Conservation (phyloP, 176 grass and related monocot species). For the Ensete ventricosum region DNA sequence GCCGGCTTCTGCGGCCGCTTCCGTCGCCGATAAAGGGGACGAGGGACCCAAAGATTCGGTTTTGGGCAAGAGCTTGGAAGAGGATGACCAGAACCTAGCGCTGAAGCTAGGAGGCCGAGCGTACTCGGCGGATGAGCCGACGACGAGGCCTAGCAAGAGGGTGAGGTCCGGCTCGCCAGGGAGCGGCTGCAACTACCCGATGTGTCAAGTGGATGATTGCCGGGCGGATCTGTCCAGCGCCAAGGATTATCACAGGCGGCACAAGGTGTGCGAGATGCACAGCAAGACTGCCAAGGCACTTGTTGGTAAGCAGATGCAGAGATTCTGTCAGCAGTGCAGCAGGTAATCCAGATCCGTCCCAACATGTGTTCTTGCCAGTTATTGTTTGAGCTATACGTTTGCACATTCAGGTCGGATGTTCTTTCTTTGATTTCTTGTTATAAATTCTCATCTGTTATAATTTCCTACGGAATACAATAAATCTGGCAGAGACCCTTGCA, state of each 20-base stretch:
- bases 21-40: slow-evolving; percentile 8
- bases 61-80: slow-evolving; percentile 11
- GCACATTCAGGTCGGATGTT: neutral
- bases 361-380: neutral
- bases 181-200: slow-evolving; percentile 54
- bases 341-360: slow-evolving; percentile 38
- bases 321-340: slow-evolving; percentile 99
- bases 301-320: slow-evolving; percentile 85
- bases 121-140: slow-evolving; percentile 16
- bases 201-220: slow-evolving; percentile 98
- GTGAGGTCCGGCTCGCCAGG: slow-evolving; percentile 80
- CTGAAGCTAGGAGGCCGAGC: slow-evolving; percentile 48
- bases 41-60: slow-evolving; percentile 1
- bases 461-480: no score
- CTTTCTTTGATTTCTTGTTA: neutral
- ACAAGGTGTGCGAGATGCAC: slow-evolving; percentile 89
- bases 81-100: slow-evolving; percentile 26
- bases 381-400: no score
- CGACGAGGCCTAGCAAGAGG: slow-evolving; percentile 59
- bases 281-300: slow-evolving; percentile 90
- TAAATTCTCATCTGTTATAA: no score
- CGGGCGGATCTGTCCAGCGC: slow-evolving; percentile 71
- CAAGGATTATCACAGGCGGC: slow-evolving; percentile 90
- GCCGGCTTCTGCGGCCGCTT: slow-evolving; percentile 10
- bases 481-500: no score